A percentile compares a stretch with the other conserved stretches of the same genome.
Evolutionary conservation across 2,329 filamentous ascomycete genomes (phyloP).

Genomic region (Tolypocladium tropicale): DNA sequence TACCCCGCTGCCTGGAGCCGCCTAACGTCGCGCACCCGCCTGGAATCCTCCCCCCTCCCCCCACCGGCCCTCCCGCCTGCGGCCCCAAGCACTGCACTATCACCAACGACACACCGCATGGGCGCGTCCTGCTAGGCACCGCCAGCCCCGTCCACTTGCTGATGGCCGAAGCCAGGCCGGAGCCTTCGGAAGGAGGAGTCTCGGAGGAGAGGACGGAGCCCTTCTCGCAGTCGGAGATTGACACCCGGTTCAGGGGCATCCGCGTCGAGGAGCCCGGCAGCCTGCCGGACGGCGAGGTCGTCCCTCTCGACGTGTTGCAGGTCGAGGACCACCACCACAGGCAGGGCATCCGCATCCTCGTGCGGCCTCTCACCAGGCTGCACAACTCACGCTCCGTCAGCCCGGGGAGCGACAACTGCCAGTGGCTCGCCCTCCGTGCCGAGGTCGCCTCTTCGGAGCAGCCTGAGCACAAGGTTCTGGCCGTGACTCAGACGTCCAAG

Average conservation of each 20-base stretch:
- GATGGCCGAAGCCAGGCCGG: conserved; percentile 37
- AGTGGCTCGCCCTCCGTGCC: conserved; percentile 45
- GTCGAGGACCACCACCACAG: conserved; percentile 42
- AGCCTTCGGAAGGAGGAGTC: conserved; percentile 24
- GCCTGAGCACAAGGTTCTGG: conserved; percentile 45
- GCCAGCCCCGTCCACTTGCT: conserved; percentile 2
- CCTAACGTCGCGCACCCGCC: not conserved
- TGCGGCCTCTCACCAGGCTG: conserved; percentile 42
- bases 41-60: not conserved
- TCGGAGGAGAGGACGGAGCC: conserved; percentile 47
- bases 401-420: conserved; percentile 44
- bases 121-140: conserved; percentile 2
- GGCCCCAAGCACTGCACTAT: not conserved
- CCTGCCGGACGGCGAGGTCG: conserved; percentile 26
- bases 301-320: conserved; percentile 44
- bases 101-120: conserved; percentile 1
- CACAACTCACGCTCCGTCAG: conserved; percentile 43
- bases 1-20: not conserved
- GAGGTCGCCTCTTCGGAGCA: conserved; percentile 41
- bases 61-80: not conserved
- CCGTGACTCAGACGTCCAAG: conserved; percentile 48
- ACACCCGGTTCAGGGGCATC: conserved; percentile 35
- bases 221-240: conserved; percentile 46
- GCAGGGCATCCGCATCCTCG: conserved; percentile 46
- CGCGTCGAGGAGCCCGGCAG: conserved; percentile 32